Evolutionary conservation across 495 filamentous ascomycete genomes (phyloP), one percentile per base, ranked within the genome.

Genomic region (Neurospora sp.): DNA sequence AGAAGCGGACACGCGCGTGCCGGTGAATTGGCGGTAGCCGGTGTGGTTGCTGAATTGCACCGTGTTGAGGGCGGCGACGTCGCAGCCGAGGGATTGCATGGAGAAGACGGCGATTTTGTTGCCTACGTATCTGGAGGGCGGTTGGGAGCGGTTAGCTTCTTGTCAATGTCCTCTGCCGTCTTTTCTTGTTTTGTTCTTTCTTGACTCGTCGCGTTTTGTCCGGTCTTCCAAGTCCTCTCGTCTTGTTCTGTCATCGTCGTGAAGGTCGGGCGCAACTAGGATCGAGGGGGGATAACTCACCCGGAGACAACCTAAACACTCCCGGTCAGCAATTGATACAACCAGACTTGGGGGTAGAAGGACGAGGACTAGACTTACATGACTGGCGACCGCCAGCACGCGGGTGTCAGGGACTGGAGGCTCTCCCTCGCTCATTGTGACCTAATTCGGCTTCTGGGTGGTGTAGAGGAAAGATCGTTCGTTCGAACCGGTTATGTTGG

Each of bases 31-130:
- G 39, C 86, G 84, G 81, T 99, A 99, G 37, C 92, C 96, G 7
- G 92, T 92, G 79, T 99, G 96, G 78, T 99, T 99, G 78, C 94
- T 97, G 82, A 96, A 98, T 74, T 99, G 91, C 20, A 99, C 96
- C 4, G 96, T 98, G 78, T 99, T 97, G 75, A 99, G 84, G 10
- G 93, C 91, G 11, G 94, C 90, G 4, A 97, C 94, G 76, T 99
- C 96, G 78, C 94, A 97, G 48, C 96, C 96, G 73, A 98, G 84
- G 2, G 91, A 89, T 80, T 98, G 95, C 87, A 99, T 90, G 78
- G 93, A 92, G 74, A 97, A 95, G 1, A 91, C 91, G 46, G 94
- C 94, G 85, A 98, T 97, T 76, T 93, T 94, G 78, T 99, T 99
- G 42, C 96, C 96, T 78, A 99, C 96, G 88, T 97, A 93, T 76